Evolutionary conservation across 108 stramenopile genomes (phyloP).

Genomic region (Stephanodiscus minutulus): DNA sequence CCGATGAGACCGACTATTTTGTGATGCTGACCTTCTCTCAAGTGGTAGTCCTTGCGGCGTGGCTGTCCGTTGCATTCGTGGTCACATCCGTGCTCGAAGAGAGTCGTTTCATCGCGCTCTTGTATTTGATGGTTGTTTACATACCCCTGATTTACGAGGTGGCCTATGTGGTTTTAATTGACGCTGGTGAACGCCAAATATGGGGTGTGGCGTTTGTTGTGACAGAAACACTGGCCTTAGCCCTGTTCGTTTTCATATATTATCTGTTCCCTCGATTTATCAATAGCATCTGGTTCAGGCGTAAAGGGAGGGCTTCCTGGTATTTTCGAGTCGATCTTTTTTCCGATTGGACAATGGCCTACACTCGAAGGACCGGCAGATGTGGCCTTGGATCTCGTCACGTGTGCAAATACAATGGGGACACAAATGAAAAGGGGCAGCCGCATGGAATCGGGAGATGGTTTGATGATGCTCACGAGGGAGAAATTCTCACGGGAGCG

Average conservation of each 20-base stretch:
- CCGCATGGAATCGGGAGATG: constrained; percentile 58
- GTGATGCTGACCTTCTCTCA: constrained; percentile 3
- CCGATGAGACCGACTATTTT: too few relatives aligned
- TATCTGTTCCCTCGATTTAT: constrained; percentile 47
- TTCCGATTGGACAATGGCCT: constrained; percentile 35
- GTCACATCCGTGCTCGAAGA: constrained; percentile 25
- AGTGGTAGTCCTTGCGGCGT: constrained; percentile 17
- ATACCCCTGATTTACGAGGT: constrained; percentile 34
- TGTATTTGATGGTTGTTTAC: constrained; percentile 56
- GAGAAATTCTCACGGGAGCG: constrained; percentile 52
- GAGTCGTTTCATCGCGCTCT: constrained; percentile 23
- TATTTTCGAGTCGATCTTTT: constrained; percentile 31
- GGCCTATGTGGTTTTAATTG: constrained; percentile 12
- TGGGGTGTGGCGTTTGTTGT: constrained; percentile 31
- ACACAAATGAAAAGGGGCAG: constrained; percentile 35
- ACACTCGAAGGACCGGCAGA: constrained; percentile 18
- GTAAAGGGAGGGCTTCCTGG: constrained; percentile 16
- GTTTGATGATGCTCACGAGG: constrained; percentile 50
- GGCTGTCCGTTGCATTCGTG: constrained; percentile 26
- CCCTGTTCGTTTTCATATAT: constrained; percentile 24
- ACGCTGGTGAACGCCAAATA: too few relatives aligned
- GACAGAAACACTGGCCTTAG: constrained; percentile 27
- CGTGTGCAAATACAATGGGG: constrained; percentile 46
- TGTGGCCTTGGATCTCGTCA: constrained; percentile 14
- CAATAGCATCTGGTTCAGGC: constrained; percentile 36